These are phyloP conservation scores for Rhizopus microsporus DNA, from an alignment of 371 early-diverging fungal species.

Conservation along the genomic window DNA sequence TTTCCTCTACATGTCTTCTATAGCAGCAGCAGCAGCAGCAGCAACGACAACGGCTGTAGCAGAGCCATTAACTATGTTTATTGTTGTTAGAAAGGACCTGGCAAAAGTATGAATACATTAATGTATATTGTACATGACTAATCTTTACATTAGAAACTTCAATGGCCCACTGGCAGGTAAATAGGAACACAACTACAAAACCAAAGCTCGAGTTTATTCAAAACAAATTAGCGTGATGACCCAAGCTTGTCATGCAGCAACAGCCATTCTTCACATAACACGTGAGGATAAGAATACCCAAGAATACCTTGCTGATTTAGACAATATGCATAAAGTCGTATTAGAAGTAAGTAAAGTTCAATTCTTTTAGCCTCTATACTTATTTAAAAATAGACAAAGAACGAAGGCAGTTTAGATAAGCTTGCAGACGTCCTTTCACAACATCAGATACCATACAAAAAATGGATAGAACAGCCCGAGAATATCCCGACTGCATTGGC, in stretches of 20 bases:
- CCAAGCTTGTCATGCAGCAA: constrained; percentile 87
- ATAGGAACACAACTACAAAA: background rate
- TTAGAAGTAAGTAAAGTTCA: constrained; percentile 16
- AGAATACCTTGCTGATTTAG: constrained; percentile 37
- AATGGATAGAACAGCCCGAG: constrained; percentile 88
- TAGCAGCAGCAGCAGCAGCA: constrained; percentile 14
- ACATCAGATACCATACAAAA: constrained; percentile 59
- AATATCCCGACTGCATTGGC: constrained; percentile 83
- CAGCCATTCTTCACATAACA: constrained; percentile 67
- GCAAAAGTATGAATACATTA: constrained; percentile 57
- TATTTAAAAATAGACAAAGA: constrained; percentile 60
- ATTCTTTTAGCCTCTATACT: no score
- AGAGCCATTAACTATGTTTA: constrained; percentile 79
- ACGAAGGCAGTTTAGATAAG: constrained; percentile 62
- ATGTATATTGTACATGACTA: background rate
- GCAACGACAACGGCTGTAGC: constrained; percentile 18
- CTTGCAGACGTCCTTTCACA: constrained; percentile 57
- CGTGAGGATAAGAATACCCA: constrained; percentile 60
- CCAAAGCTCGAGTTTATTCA: background rate
- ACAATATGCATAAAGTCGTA: constrained; percentile 84
- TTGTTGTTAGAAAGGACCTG: constrained; percentile 84
- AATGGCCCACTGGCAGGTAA: constrained; percentile 85
- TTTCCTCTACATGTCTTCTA: background rate
- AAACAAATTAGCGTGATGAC: constrained; percentile 66
- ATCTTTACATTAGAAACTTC: constrained; percentile 40